A percentile compares a stretch with the other conserved stretches of the same genome.
These are phyloP conservation scores for Cladosporium velox DNA, from an alignment of 2,329 filamentous ascomycete species.

Conservation along the genomic window DNA sequence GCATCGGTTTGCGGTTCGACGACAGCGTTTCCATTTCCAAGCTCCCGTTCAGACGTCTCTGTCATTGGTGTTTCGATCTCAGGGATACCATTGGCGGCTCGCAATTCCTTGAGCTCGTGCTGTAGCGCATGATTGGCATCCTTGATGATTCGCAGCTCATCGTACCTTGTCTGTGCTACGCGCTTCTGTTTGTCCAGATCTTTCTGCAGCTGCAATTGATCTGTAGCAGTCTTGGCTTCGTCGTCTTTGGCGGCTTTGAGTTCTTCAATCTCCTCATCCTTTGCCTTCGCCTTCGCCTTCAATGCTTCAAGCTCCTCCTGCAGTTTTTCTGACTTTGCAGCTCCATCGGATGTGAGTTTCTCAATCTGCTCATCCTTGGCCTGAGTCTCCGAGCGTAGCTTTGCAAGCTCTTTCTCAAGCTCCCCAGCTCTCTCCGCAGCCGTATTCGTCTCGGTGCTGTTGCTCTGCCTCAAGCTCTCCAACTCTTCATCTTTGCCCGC, in stretches of 20 bases:
- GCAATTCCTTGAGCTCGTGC: slow-evolving; percentile 21
- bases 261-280: slow-evolving; percentile 18
- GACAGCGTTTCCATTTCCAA: slow-evolving; percentile 2
- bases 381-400: slow-evolving; percentile 27
- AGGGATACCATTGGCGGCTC: slow-evolving; percentile 19
- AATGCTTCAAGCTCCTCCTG: slow-evolving; percentile 13
- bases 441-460: slow-evolving; percentile 16
- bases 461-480: slow-evolving; percentile 3
- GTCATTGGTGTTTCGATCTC: slow-evolving; percentile 20
- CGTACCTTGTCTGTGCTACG: slow-evolving; percentile 18
- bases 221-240: slow-evolving; percentile 7
- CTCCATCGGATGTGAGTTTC: background rate
- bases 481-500: slow-evolving; percentile 15
- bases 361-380: slow-evolving; percentile 18
- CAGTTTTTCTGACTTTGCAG: background rate
- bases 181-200: slow-evolving; percentile 19
- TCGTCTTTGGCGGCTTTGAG: slow-evolving; percentile 4
- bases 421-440: background rate
- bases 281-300: slow-evolving; percentile 27
- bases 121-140: slow-evolving; percentile 20
- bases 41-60: slow-evolving; percentile 22
- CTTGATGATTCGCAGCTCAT: slow-evolving; percentile 19
- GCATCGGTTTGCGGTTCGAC: slow-evolving; percentile 15
- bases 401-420: slow-evolving; percentile 8
- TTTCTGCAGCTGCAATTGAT: slow-evolving; percentile 15